These are phyloP conservation scores for Tetrastigma voinierianum DNA, from an alignment of 164 flowering plant genomes.

Conservation along the genomic window DNA sequence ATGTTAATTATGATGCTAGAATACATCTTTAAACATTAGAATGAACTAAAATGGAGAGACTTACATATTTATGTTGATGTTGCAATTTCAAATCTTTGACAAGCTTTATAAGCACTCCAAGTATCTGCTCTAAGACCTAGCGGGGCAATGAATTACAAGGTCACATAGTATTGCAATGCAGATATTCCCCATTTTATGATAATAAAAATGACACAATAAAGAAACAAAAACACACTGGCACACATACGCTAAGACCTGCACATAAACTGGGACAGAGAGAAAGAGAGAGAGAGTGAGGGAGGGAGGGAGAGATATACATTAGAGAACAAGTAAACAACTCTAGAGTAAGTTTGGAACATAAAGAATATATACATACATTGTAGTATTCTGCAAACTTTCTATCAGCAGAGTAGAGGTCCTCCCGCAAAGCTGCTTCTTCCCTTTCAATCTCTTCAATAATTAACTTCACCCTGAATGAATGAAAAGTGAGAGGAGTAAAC, in stretches of 20 bases:
- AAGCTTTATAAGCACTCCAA: constrained; percentile 91
- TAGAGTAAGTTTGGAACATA: neutral
- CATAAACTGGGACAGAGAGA: too few species aligned
- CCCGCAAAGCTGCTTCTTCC: constrained; percentile 79
- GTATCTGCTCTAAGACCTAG: constrained; percentile 95
- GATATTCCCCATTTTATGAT: neutral
- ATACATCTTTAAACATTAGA: constrained; percentile 4
- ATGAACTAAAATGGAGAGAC: constrained; percentile 12
- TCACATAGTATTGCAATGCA: neutral
- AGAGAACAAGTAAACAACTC: too few species aligned
- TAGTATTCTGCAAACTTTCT: constrained; percentile 94
- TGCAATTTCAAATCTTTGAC: constrained; percentile 95
- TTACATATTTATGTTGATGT: constrained; percentile 94
- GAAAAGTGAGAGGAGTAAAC: constrained; percentile 2
- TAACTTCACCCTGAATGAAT: constrained; percentile 65
- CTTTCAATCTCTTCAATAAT: constrained; percentile 89
- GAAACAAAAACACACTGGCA: neutral
- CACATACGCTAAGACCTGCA: too few species aligned
- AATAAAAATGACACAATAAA: neutral
- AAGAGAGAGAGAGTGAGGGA: too few species aligned
- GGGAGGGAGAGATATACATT: too few species aligned
- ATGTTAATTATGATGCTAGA: constrained; percentile 1
- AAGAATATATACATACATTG: constrained; percentile 45
- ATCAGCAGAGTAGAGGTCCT: constrained; percentile 91
- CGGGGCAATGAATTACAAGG: neutral